Base-by-base conservation (phyloP, 192 early-diverging fungal species). In the Anaeromyces robustus region DNA sequence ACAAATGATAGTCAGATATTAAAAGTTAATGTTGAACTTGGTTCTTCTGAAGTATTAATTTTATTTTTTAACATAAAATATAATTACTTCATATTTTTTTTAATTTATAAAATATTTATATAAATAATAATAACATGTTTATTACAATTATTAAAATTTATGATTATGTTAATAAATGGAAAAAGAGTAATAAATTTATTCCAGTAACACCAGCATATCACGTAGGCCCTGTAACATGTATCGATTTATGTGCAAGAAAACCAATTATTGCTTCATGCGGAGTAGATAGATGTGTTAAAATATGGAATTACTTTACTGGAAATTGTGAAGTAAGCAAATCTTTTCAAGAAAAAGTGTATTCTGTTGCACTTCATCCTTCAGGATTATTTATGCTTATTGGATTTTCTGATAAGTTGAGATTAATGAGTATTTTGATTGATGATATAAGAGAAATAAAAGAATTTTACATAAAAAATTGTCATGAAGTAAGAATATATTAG, bases 231-330 rank as follows among this genome's bases (percentile, higher is more conserved):
- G 83, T 90, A 78, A 52, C 79, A 26, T 86, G 87, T 39, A 86
- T 90, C 86, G 89, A 90, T 81, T 83, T 86, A 16, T 85, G 87
- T 79, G 81, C 84, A 14, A 82, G 90, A 28, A 91, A 91, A 52
- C 90, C 90, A 29, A 80, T 91, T 2, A 82, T 91, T 28, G 90
- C 87, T 13, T 90, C 90, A 11, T 89, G 89, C 78, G 89, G 89
- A 1, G 79, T 81, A 0, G 90, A 91, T 81, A 82, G 83, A 80
- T 88, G 89, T 4, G 83, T 91, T 30, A 81, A 89, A 12, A 86
- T 91, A 59, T 91, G 90, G 90, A 91, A 91, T 80, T 90, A 88
- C 82, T 29, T 86, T 29, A 89, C 90, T 19, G 89, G 89, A 78
- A 80, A 82, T 12, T 78, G 88, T 31, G 89, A 89, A 81, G 85